Evolutionary conservation across 257 asterid species (phyloP).

Genomic region (Solanum gracilifrons): DNA sequence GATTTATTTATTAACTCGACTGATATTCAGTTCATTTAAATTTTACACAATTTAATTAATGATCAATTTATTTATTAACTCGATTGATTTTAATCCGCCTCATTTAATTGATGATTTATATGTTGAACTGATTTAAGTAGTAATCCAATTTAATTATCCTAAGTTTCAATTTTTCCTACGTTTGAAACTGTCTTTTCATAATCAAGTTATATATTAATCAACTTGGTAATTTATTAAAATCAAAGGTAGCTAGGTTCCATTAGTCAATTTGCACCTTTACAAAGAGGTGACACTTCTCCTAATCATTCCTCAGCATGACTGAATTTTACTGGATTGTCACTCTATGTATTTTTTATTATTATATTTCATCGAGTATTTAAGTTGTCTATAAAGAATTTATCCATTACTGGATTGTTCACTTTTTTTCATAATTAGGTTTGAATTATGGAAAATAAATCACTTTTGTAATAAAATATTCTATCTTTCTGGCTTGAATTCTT

Average conservation of each 20-base stretch:
- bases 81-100: background rate
- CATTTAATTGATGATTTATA: background rate
- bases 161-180: background rate
- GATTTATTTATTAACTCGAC: background rate
- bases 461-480: background rate
- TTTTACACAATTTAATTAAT: background rate
- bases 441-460: background rate
- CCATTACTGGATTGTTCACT: fast-evolving
- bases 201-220: background rate
- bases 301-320: background rate
- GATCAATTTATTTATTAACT: background rate
- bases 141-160: background rate
- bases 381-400: background rate
- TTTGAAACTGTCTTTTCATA: background rate
- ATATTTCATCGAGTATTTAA: background rate
- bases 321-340: background rate
- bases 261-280: background rate
- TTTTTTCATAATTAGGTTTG: background rate
- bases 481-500: background rate
- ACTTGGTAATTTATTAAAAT: background rate
- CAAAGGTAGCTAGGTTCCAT: background rate
- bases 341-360: background rate
- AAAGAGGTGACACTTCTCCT: background rate
- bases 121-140: background rate
- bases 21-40: background rate